These are phyloP conservation scores for Cryptococcus sp. DNA, from an alignment of 1,284 basidiomycete species.

Conservation along the genomic window DNA sequence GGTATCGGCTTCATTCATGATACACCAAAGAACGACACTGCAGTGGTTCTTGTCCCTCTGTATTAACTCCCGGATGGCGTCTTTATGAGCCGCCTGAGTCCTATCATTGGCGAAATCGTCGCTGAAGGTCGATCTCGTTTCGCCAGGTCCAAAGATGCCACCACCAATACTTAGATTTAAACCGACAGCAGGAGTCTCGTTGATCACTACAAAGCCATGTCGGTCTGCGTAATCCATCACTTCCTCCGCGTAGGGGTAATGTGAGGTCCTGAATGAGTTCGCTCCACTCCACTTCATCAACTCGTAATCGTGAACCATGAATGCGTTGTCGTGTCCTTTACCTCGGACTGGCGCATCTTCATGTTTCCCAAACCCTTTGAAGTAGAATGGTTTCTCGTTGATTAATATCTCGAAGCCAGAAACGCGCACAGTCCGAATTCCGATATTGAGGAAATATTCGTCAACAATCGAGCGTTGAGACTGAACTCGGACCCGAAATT, in stretches of 20 bases:
- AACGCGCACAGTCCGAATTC: slow-evolving; percentile 20
- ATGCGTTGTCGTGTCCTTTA: slow-evolving; percentile 27
- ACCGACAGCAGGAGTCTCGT: slow-evolving; percentile 26
- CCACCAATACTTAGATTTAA: slow-evolving; percentile 18
- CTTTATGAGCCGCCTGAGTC: slow-evolving; percentile 16
- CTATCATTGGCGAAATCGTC: slow-evolving; percentile 15
- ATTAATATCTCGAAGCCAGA: slow-evolving; percentile 18
- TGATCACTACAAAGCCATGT: slow-evolving; percentile 25
- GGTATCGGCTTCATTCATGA: slow-evolving; percentile 27
- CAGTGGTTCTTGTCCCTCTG: slow-evolving; percentile 27
- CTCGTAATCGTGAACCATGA: slow-evolving; percentile 31
- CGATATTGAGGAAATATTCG: slow-evolving; percentile 21
- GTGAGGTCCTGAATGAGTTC: slow-evolving; percentile 28
- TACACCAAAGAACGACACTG: slow-evolving; percentile 25
- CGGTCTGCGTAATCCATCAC: slow-evolving; percentile 25
- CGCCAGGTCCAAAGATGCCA: slow-evolving; percentile 14
- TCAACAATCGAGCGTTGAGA: slow-evolving; percentile 6
- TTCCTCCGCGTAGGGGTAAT: slow-evolving; percentile 31
- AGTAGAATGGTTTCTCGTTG: slow-evolving; percentile 29
- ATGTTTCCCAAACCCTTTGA: slow-evolving; percentile 24
- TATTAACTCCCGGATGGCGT: slow-evolving; percentile 21
- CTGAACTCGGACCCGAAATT: slow-evolving; percentile 10
- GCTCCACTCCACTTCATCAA: slow-evolving; percentile 27
- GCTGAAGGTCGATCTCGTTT: slow-evolving; percentile 9
- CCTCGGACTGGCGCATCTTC: slow-evolving; percentile 26